These are phyloP conservation scores for Lentinus polychrous DNA, from an alignment of 1,284 basidiomycete species.

Conservation along the genomic window DNA sequence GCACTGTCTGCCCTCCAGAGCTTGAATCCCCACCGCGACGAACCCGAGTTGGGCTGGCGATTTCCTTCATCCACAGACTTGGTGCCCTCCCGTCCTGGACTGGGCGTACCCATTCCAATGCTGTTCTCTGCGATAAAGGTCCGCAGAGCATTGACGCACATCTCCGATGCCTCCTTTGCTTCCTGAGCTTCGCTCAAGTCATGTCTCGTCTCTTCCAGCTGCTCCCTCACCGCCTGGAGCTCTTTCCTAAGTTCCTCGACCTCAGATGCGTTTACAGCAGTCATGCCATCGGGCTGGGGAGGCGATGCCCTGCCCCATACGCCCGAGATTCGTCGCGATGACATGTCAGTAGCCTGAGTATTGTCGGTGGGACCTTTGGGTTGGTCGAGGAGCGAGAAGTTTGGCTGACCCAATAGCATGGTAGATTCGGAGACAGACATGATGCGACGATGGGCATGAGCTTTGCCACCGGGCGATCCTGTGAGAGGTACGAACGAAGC, in stretches of 20 bases:
- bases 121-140: slow-evolving; percentile 80
- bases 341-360: slow-evolving; percentile 13
- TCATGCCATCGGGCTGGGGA: slow-evolving; percentile 27
- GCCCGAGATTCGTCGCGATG: slow-evolving; percentile 43
- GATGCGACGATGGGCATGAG: slow-evolving; percentile 55
- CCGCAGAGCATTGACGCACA: slow-evolving; percentile 73
- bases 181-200: slow-evolving; percentile 76
- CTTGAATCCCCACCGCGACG: slow-evolving; percentile 38
- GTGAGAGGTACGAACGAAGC: slow-evolving; percentile 67
- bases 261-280: slow-evolving; percentile 19
- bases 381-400: neutral
- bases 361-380: slow-evolving; percentile 3
- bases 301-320: slow-evolving; percentile 44
- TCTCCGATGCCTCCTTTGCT: slow-evolving; percentile 81
- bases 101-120: slow-evolving; percentile 33
- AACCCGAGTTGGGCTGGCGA: slow-evolving; percentile 1
- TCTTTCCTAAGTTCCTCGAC: slow-evolving; percentile 59
- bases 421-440: slow-evolving; percentile 59
- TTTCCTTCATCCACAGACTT: slow-evolving; percentile 7
- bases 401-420: slow-evolving; percentile 4
- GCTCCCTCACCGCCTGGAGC: slow-evolving; percentile 45
- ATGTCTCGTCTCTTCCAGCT: slow-evolving; percentile 57
- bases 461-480: slow-evolving; percentile 39
- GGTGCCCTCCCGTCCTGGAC: slow-evolving; percentile 12
- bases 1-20: slow-evolving; percentile 47